These are phyloP conservation scores for Ganoderma boninense DNA, from an alignment of 1,284 basidiomycete genomes.

Conservation along the genomic window DNA sequence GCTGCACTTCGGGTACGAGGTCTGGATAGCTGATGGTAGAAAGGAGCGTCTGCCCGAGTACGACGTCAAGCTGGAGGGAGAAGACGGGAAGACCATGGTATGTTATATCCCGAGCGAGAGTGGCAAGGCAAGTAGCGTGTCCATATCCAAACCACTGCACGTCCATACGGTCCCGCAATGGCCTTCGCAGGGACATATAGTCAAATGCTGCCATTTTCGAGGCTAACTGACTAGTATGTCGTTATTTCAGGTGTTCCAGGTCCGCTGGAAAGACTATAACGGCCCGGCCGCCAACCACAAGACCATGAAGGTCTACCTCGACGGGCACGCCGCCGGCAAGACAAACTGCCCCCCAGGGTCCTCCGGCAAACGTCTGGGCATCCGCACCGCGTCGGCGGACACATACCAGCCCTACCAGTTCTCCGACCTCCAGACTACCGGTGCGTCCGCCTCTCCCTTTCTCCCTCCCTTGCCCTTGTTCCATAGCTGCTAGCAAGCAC, in stretches of 20 bases:
- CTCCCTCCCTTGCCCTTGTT: not conserved
- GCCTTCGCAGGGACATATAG: not conserved
- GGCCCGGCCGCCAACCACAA: conserved; percentile 8
- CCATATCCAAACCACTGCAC: not conserved
- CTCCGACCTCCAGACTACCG: conserved; percentile 15
- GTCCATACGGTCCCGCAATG: not conserved
- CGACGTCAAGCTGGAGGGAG: conserved; percentile 17
- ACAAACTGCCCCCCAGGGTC: conserved; percentile 10
- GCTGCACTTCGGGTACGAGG: conserved; percentile 20
- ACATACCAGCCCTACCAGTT: conserved; percentile 23
- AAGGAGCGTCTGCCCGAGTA: conserved; percentile 23
- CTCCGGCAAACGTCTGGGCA: conserved; percentile 9
- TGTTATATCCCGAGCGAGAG: conserved; percentile 31
- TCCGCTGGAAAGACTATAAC: conserved; percentile 27
- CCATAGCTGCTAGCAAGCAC: not conserved
- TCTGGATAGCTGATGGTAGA: conserved; percentile 16
- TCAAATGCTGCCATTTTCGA: not conserved
- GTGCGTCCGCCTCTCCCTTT: conserved; percentile 1
- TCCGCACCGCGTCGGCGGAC: conserved; percentile 8
- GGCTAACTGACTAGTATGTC: not conserved
- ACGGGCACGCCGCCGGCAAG: conserved; percentile 15
- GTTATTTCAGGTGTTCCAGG: conserved; percentile 12
- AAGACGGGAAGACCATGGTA: conserved; percentile 13
- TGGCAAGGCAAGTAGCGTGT: conserved; percentile 22
- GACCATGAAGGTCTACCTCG: conserved; percentile 16